These are phyloP conservation scores for Ustilago bromivora DNA, from an alignment of 1,284 basidiomycete genomes.

Conservation along the genomic window DNA sequence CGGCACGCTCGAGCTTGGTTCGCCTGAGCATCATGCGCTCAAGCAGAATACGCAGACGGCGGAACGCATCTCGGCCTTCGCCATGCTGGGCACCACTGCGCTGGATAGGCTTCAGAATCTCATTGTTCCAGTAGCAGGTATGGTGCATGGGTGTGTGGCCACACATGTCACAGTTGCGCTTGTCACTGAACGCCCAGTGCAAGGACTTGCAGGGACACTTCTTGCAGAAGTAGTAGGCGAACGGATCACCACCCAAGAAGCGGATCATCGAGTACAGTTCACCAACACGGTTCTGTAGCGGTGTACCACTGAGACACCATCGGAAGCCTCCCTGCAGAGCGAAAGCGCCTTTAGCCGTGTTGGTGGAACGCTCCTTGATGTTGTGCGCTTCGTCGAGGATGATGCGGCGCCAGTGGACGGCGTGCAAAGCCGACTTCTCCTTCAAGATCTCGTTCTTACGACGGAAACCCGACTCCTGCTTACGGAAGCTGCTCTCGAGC, in stretches of 20 bases:
- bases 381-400: conserved; percentile 96
- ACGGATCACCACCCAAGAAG: conserved; percentile 62
- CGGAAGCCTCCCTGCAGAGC: conserved; percentile 83
- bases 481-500: conserved; percentile 90
- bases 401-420: conserved; percentile 86
- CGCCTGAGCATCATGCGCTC: conserved; percentile 93
- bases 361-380: conserved; percentile 86
- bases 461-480: conserved; percentile 92
- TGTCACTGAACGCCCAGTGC: conserved; percentile 89
- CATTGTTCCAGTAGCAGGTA: conserved; percentile 73
- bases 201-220: conserved; percentile 86
- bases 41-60: conserved; percentile 75
- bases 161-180: conserved; percentile 86
- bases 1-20: conserved; percentile 86
- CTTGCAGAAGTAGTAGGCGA: conserved; percentile 75
- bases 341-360: conserved; percentile 96
- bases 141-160: conserved; percentile 95
- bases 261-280: conserved; percentile 93
- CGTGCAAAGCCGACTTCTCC: conserved; percentile 87
- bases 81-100: conserved; percentile 59
- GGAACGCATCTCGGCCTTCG: conserved; percentile 65
- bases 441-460: conserved; percentile 86
- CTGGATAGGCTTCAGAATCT: conserved; percentile 68
- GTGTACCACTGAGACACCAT: conserved; percentile 99
- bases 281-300: conserved; percentile 82